Evolutionary conservation across 257 asterid species (phyloP), one percentile per base, ranked within the genome.

Genomic region (Orobanche coerulescens): DNA sequence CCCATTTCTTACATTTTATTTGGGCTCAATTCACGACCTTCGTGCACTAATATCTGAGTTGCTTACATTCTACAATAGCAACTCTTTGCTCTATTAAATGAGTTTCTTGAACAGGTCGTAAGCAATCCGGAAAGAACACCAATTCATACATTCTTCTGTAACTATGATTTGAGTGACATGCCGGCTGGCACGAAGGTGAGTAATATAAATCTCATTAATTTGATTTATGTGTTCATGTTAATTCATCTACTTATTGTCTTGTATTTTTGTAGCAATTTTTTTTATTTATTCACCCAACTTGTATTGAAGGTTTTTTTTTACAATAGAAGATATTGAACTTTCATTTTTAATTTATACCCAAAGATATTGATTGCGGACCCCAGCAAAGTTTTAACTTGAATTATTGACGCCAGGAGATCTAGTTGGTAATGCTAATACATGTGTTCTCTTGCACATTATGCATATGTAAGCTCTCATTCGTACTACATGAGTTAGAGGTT

Each of bases 91-190:
- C 15, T 51, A 53, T 62, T 67, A 50, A 40, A 11, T 12, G 69
- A 26, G 61, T 53, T 73, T 48, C 47, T 44, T 67, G 58, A 50
- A 20, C 90, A 90, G 95, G 94, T 90, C 47, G 78, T 90, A 48
- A 90, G 97, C 84, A 90, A 90, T 77, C 97, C 97, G 20, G 97
- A 90, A 71, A 77, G 90, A 72, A 87, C 97, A 58, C 97, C 97
- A 1, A 68, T 90, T 52, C 97, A 90, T 65, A 82, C 96, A 37
- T 90, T 90, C 83, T 81, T 90, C 64, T 87, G 94, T 68, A 83
- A 77, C 80, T 90, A 90, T 73, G 95, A 90, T 76, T 75, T 90
- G 81, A 87, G 84, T 64, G 97, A 90, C 76, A 90, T 90, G 97
- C 97, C 97, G 16, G 81, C 87, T 48, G 95, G 97, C 56, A 90